Evolutionary conservation across 331 rosid genomes (phyloP), one percentile per base, ranked within the genome.

Genomic region (Erythrophleum ivorense): DNA sequence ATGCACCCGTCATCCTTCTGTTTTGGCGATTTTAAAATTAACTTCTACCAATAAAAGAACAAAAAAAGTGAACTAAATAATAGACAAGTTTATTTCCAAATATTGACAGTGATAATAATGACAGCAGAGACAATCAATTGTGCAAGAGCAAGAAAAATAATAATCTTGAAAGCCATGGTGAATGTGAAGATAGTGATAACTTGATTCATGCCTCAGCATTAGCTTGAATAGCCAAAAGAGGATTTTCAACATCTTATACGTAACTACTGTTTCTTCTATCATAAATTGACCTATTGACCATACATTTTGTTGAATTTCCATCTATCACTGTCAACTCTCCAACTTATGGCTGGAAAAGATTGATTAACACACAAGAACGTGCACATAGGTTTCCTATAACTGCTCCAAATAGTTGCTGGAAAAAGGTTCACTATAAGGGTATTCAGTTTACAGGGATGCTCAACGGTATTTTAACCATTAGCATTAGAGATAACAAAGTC

Each of bases 331-430:
- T 24, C 7, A 59, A 24, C 1, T 59, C 68, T 31, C 41, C n/a
- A 62, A 62, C 68, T 60, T 62, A 59, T 0, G 68, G 31, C 33
- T 21, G 68, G 18, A 33, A 79, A 72, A 55, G 67, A 38, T 40
- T 5, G 15, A 48, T 15, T 11, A 58, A 58, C 63, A 58, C 15
- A 58, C 33, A 19, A 11, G 33, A n/a, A 29, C 13, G 66, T 29
- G 43, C 40, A 63, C 19, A 52, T 45, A 63, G 69, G 68, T n/a
- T 4, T 63, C 57, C 73, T 80, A 60, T n/a, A n/a, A 33, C 8
- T 48, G 45, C 34, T 19, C 7, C 38, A 36, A 34, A 62, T 72
- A 36, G 58, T 38, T 57, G 45, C 10, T 38, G 69, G n/a, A 33
- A 62, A 41, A 57, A 43, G 14, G 33, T n/a, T 55, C 19, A 31